Percentiles rank a stretch among this genome's conserved stretches.
Evolutionary conservation across 768 basidiomycete genomes (phyloP).

Genomic region (Pulveroboletus frians): DNA sequence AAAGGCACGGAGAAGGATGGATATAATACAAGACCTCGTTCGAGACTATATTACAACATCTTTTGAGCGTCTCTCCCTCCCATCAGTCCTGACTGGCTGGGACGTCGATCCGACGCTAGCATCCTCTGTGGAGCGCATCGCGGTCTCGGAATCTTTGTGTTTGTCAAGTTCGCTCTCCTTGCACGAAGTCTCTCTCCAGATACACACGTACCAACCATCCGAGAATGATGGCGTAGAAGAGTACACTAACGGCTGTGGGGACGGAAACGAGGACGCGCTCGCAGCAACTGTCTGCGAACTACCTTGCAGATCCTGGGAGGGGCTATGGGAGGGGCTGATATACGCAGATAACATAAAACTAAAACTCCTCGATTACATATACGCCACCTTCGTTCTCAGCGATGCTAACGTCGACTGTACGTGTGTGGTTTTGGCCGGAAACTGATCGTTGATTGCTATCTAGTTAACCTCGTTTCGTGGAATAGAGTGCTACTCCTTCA

Average conservation of each 20-base stretch:
- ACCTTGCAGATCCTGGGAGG: slow-evolving; percentile 79
- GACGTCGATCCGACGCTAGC: slow-evolving; percentile 65
- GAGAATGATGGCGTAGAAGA: slow-evolving; percentile 68
- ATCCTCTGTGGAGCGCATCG: slow-evolving; percentile 71
- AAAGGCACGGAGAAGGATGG: slow-evolving; percentile 66
- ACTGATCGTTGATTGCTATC: slow-evolving; percentile 4
- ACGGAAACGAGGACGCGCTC: slow-evolving; percentile 63
- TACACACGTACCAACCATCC: slow-evolving; percentile 85
- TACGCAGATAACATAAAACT: slow-evolving; percentile 81
- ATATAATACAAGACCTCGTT: slow-evolving; percentile 65
- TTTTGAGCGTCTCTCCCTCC: slow-evolving; percentile 62
- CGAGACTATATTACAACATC: slow-evolving; percentile 49
- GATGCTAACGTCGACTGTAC: slow-evolving; percentile 81
- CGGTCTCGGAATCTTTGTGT: slow-evolving; percentile 65
- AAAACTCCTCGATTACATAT: slow-evolving; percentile 87
- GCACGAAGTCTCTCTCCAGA: slow-evolving; percentile 59
- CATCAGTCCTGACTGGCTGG: slow-evolving; percentile 75
- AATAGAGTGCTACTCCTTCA: slow-evolving; percentile 92
- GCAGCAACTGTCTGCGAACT: slow-evolving; percentile 89
- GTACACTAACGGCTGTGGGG: slow-evolving; percentile 56
- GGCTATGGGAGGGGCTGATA: slow-evolving; percentile 89
- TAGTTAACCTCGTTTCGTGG: slow-evolving; percentile 91
- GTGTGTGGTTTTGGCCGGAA: slow-evolving; percentile 24
- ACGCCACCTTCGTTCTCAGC: slow-evolving; percentile 89
- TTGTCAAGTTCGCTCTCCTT: slow-evolving; percentile 50